Percentiles rank a stretch among this genome's conserved stretches.
Conservation (phyloP, 1,139 yeast genomes). For the Diutina neorugosa region DNA sequence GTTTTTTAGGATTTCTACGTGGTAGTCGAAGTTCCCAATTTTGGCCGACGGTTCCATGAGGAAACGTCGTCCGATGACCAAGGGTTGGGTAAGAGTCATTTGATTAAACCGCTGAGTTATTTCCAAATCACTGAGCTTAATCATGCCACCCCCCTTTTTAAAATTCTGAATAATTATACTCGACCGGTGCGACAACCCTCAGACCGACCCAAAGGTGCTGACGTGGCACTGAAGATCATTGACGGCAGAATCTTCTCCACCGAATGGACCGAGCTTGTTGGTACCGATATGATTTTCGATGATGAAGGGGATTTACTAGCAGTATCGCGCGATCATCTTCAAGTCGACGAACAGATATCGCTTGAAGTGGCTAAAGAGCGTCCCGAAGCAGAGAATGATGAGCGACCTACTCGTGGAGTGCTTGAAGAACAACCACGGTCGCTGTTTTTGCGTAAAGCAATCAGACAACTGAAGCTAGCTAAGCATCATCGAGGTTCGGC, state of each 20-base stretch:
- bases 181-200: not conserved
- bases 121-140: slow-evolving; percentile 28
- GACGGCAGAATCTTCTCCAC: slow-evolving; percentile 55
- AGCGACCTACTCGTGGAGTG: not conserved
- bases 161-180: slow-evolving; percentile 20
- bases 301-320: slow-evolving; percentile 44
- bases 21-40: not conserved
- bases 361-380: slow-evolving; percentile 6
- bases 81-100: not conserved
- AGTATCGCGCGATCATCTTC: slow-evolving; percentile 28
- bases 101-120: slow-evolving; percentile 29
- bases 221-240: slow-evolving; percentile 8
- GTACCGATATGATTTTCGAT: slow-evolving; percentile 64
- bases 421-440: not conserved
- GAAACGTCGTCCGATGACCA: not conserved
- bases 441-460: not conserved
- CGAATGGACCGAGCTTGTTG: slow-evolving; percentile 66
- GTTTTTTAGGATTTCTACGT: slow-evolving; percentile 3
- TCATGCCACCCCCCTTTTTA: slow-evolving; percentile 23
- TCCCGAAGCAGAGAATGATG: not conserved
- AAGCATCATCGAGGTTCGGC: not conserved
- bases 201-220: not conserved
- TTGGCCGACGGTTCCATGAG: not conserved
- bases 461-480: not conserved
- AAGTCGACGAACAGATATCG: slow-evolving; percentile 18